A percentile compares a stretch with the other conserved stretches of the same genome.
Conservation (phyloP, 805 yeast genomes). For the Saturnispora saitoi region DNA sequence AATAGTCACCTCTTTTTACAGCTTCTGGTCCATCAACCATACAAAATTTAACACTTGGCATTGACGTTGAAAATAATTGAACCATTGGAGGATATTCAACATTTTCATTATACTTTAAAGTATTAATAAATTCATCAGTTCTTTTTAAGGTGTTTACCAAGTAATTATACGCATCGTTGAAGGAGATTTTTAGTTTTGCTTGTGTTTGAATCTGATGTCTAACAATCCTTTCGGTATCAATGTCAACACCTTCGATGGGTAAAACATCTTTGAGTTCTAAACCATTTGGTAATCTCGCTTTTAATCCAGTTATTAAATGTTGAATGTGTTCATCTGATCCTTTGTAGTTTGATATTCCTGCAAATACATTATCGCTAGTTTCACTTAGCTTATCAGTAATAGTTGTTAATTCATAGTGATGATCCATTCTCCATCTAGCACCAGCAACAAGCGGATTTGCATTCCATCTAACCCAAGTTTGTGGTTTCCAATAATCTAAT, state of each 20-base stretch:
- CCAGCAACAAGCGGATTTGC: conserved; percentile 63
- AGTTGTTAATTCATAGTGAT: background rate
- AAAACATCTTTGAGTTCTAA: conserved; percentile 2
- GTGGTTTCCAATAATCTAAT: conserved; percentile 71
- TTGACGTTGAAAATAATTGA: conserved; percentile 67
- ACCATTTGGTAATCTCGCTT: background rate
- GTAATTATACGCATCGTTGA: conserved; percentile 57
- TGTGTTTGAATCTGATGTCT: conserved; percentile 9
- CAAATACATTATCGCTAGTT: background rate
- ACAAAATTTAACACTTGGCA: conserved; percentile 82
- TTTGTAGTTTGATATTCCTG: conserved; percentile 1
- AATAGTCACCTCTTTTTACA: conserved; percentile 62
- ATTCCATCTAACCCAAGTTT: conserved; percentile 70
- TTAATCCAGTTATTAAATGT: conserved; percentile 2
- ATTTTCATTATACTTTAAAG: conserved; percentile 44
- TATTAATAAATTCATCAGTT: conserved; percentile 49
- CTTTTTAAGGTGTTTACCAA: conserved; percentile 50
- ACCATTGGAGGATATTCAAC: conserved; percentile 73
- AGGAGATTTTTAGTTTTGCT: conserved; percentile 28
- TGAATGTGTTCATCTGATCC: conserved; percentile 2
- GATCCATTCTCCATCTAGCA: conserved; percentile 21
- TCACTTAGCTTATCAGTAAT: background rate
- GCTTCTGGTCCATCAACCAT: conserved; percentile 54
- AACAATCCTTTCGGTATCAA: conserved; percentile 8
- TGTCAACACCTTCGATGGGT: conserved; percentile 4